phyloP scores from a whole-genome alignment of 1,284 basidiomycete species.

The Apiotrichum brassicae region DNA sequence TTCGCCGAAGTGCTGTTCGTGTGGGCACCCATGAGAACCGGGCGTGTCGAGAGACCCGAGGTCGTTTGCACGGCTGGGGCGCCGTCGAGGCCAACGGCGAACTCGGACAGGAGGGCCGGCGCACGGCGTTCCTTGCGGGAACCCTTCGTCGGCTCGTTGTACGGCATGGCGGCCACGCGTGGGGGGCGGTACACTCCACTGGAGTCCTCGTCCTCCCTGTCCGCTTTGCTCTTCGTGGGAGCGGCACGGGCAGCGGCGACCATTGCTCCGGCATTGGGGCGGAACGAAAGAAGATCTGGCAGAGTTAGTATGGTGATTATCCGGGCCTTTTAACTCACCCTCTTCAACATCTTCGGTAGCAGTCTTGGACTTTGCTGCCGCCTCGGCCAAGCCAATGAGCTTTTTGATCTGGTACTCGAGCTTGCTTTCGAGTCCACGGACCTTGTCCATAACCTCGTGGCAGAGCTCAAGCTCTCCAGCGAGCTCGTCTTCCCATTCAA shows the following conservation, averaged over 20 bases:
- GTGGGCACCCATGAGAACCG: conserved; percentile 48
- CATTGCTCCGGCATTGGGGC: conserved; percentile 65
- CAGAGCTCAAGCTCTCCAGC: conserved; percentile 35
- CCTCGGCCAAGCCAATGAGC: conserved; percentile 64
- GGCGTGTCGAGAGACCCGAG: conserved; percentile 57
- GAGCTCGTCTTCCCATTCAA: conserved; percentile 21
- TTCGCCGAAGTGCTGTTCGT: conserved; percentile 42
- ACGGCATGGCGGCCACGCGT: conserved; percentile 84
- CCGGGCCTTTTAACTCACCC: neutral
- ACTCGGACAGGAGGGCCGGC: conserved; percentile 60
- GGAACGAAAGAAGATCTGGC: conserved; percentile 83
- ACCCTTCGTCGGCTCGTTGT: conserved; percentile 54
- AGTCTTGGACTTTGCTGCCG: conserved; percentile 52
- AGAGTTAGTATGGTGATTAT: no score
- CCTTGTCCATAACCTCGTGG: conserved; percentile 52
- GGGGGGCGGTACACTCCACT: conserved; percentile 80
- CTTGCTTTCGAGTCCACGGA: conserved; percentile 62
- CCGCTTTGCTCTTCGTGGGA: conserved; percentile 21
- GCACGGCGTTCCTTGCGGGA: conserved; percentile 57
- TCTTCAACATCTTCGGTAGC: conserved; percentile 56
- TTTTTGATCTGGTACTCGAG: conserved; percentile 96
- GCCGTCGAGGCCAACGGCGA: conserved; percentile 54
- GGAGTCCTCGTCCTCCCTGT: conserved; percentile 30
- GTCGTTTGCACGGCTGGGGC: conserved; percentile 64
- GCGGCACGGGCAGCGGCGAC: conserved; percentile 21